Evolutionary conservation across 305 asterid genomes (phyloP).

Genomic region (Stenogyne calaminthoides): DNA sequence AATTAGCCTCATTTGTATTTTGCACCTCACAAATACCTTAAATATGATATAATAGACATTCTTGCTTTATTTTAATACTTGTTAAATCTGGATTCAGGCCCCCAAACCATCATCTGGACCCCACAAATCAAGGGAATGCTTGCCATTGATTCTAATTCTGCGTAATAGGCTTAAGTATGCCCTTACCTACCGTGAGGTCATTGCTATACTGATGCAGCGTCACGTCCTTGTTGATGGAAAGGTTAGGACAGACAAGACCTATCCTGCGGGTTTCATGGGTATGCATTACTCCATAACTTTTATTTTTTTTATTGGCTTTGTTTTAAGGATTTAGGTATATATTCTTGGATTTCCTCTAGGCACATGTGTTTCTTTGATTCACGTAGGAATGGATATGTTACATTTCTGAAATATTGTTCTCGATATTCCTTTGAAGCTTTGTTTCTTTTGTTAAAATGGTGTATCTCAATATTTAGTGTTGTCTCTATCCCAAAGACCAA

Average conservation of each 20-base stretch:
- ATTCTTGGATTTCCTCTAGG: not conserved
- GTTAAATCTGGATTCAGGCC: conserved; percentile 30
- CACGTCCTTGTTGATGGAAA: conserved; percentile 50
- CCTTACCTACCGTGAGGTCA: conserved; percentile 45
- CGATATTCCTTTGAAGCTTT: not conserved
- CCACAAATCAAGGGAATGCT: conserved; percentile 53
- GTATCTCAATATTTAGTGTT: too few species aligned
- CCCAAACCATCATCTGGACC: conserved; percentile 58
- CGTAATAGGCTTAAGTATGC: conserved; percentile 55
- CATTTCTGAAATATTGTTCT: not conserved
- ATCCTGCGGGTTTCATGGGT: conserved; percentile 58
- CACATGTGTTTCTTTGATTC: not conserved
- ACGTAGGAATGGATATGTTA: too few species aligned
- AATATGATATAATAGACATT: not conserved
- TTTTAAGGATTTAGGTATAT: not conserved
- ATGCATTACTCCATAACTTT: not conserved
- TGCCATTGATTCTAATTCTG: conserved; percentile 49
- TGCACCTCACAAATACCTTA: not conserved
- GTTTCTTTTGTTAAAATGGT: too few species aligned
- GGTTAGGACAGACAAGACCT: conserved; percentile 54
- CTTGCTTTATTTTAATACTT: not conserved
- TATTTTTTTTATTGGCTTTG: not conserved
- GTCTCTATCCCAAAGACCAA: conserved; percentile 49
- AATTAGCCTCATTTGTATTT: not conserved
- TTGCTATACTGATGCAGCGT: conserved; percentile 52